Percentiles rank a stretch among this genome's conserved stretches.
These are phyloP conservation scores for Spathaspora passalidarum DNA, from an alignment of 805 yeast species.

Conservation along the genomic window DNA sequence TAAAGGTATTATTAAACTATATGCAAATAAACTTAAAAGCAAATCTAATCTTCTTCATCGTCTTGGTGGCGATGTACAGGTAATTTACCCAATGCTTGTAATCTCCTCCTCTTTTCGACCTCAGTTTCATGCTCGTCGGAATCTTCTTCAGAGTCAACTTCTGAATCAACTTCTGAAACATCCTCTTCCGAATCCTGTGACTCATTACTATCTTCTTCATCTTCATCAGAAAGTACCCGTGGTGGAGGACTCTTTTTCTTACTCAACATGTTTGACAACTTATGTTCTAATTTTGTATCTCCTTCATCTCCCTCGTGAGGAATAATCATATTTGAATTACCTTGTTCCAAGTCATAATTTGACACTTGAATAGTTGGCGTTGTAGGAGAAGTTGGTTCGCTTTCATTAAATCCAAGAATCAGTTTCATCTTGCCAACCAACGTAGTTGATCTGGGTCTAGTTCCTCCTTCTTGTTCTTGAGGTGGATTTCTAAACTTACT, in stretches of 20 bases:
- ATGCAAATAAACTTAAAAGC: too few relatives aligned
- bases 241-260: slow-evolving; percentile 4
- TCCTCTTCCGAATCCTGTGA: slow-evolving; percentile 18
- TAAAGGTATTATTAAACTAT: neutral
- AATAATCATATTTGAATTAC: slow-evolving; percentile 1
- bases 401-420: slow-evolving; percentile 49
- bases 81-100: slow-evolving; percentile 52
- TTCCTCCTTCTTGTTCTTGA: slow-evolving; percentile 8
- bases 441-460: slow-evolving; percentile 38
- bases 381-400: neutral
- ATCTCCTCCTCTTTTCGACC: slow-evolving; percentile 62
- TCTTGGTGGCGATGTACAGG: slow-evolving; percentile 38
- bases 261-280: slow-evolving; percentile 4
- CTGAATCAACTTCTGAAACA: slow-evolving; percentile 11
- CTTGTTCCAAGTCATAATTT: slow-evolving; percentile 3
- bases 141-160: slow-evolving; percentile 22
- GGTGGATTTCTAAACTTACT: neutral
- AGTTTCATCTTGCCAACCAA: slow-evolving; percentile 47
- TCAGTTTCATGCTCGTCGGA: slow-evolving; percentile 48
- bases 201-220: slow-evolving; percentile 11
- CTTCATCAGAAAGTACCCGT: slow-evolving; percentile 1
- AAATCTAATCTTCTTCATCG: slow-evolving; percentile 44
- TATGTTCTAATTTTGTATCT: slow-evolving; percentile 3
- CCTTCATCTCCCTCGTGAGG: slow-evolving; percentile 2
- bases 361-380: slow-evolving; percentile 10